Conservation (phyloP, 129 eudicot species). For the Kitagawia praeruptora region DNA sequence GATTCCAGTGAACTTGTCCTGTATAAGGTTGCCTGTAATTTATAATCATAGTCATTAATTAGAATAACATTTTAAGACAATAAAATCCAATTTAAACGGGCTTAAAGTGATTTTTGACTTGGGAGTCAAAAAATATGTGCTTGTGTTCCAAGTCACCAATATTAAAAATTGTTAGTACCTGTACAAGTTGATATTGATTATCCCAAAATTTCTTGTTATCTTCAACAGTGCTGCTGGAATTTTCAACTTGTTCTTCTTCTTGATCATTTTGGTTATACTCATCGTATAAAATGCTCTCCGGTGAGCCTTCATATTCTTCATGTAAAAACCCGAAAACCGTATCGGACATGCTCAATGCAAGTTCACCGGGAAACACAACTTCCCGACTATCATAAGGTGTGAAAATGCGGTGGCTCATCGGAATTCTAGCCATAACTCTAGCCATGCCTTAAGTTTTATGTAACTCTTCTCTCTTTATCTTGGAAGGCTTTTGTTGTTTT, state of each 20-base stretch:
- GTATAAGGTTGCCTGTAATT: slow-evolving; percentile 43
- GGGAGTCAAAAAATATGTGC: no score
- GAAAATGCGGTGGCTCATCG: slow-evolving; percentile 53
- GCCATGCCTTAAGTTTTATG: slow-evolving; percentile 17
- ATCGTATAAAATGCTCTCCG: slow-evolving; percentile 19
- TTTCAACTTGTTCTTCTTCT: slow-evolving; percentile 35
- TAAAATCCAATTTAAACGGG: no score
- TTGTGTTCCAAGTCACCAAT: no score
- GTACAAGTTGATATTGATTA: slow-evolving; percentile 44
- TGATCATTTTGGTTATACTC: slow-evolving; percentile 13
- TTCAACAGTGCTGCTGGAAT: slow-evolving; percentile 20
- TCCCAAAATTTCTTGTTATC: slow-evolving; percentile 59
- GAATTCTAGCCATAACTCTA: slow-evolving; percentile 35
- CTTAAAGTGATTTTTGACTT: no score
- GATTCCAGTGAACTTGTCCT: slow-evolving; percentile 70
- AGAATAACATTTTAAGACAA: neutral
- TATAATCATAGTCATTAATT: slow-evolving; percentile 17
- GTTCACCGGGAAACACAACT: slow-evolving; percentile 25
- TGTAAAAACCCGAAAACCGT: slow-evolving; percentile 71
- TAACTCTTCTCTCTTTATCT: neutral
- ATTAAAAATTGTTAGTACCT: slow-evolving; percentile 11
- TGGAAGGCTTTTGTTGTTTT: neutral
- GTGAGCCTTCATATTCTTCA: slow-evolving; percentile 32
- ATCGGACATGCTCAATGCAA: slow-evolving; percentile 34
- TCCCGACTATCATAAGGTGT: slow-evolving; percentile 22